These are phyloP conservation scores for Fusarium xyrophilum DNA, from an alignment of 2,329 filamentous ascomycete genomes.

Conservation along the genomic window DNA sequence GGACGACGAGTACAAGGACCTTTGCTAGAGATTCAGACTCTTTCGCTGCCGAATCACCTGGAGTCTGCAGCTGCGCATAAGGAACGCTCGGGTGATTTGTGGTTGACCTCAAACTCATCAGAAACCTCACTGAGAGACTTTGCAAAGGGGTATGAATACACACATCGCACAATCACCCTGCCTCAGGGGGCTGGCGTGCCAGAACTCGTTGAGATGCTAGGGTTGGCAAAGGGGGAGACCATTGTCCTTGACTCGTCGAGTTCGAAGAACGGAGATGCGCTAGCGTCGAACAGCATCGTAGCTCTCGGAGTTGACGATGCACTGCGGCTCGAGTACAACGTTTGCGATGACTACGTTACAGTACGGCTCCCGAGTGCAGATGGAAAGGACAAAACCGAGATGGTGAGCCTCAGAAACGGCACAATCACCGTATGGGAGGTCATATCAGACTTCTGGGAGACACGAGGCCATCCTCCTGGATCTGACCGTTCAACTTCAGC, in stretches of 20 bases:
- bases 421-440: conserved; percentile 57
- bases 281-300: conserved; percentile 73
- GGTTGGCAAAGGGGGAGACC: conserved; percentile 51
- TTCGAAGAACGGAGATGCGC: conserved; percentile 52
- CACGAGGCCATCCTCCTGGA: conserved; percentile 38
- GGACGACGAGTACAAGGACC: conserved; percentile 23
- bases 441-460: conserved; percentile 54
- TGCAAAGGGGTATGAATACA: conserved; percentile 43
- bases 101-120: not conserved
- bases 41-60: conserved; percentile 38
- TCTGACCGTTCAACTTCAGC: conserved; percentile 47
- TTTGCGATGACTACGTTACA: conserved; percentile 52
- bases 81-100: conserved; percentile 16
- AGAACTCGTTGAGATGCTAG: conserved; percentile 61
- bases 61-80: conserved; percentile 32
- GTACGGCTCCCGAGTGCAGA: conserved; percentile 38
- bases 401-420: conserved; percentile 37
- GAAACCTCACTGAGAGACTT: conserved; percentile 17
- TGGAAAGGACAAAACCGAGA: conserved; percentile 9
- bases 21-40: conserved; percentile 33
- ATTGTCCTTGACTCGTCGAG: conserved; percentile 69
- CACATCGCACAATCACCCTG: conserved; percentile 52
- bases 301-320: conserved; percentile 68
- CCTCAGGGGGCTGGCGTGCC: conserved; percentile 57
- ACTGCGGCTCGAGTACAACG: conserved; percentile 63